Evolutionary conservation across 2,329 filamentous ascomycete genomes (phyloP).

Genomic region (Trichoderma sp.): DNA sequence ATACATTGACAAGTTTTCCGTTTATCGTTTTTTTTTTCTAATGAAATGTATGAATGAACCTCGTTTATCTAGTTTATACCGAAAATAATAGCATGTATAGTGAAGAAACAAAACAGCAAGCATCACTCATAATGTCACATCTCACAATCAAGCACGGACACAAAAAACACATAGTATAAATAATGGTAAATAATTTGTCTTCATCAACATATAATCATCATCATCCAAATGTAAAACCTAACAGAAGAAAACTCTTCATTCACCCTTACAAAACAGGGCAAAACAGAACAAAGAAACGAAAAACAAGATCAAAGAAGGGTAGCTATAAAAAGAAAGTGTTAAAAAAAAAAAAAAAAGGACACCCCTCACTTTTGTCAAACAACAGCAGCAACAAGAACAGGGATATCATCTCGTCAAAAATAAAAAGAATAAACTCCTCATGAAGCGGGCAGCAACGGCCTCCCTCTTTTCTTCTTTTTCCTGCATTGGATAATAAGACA

Average conservation of each 20-base stretch:
- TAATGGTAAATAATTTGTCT: not conserved
- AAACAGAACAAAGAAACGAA: not conserved
- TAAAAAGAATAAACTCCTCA: not conserved
- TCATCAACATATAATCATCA: constrained; percentile 18
- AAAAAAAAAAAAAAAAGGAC: not conserved
- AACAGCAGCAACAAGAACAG: constrained; percentile 3
- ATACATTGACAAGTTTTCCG: not conserved
- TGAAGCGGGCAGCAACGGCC: not conserved
- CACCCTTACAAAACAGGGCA: not conserved
- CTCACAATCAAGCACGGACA: not conserved
- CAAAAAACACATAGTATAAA: not conserved
- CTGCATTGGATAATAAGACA: no score
- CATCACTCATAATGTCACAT: not conserved
- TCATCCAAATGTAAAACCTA: constrained; percentile 8
- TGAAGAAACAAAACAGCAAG: not conserved
- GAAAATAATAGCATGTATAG: not conserved
- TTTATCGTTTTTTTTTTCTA: not conserved
- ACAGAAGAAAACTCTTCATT: not conserved
- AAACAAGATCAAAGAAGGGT: not conserved
- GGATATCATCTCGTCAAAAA: constrained; percentile 11
- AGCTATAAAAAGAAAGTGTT: not conserved
- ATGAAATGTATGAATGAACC: not conserved
- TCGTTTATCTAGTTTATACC: not conserved
- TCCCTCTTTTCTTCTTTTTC: not conserved
- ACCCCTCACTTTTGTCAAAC: not conserved